Conservation (phyloP, 2,329 filamentous ascomycete species). For the Lecanosticta acicola region DNA sequence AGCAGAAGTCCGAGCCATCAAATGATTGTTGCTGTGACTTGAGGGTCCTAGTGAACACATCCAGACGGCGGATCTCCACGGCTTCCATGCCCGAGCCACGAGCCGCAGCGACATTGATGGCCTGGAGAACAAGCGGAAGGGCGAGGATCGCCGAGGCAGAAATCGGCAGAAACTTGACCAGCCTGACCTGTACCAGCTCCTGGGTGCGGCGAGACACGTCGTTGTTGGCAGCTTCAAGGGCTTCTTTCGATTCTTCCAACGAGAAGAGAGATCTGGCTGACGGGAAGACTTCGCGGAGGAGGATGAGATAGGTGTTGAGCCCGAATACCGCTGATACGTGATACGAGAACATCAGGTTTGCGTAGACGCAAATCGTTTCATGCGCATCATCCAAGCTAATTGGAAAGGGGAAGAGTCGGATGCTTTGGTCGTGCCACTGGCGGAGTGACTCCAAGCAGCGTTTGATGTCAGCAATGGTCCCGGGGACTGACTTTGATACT, state of each 20-base stretch:
- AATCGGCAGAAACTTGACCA: conserved; percentile 19
- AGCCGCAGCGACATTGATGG: conserved; percentile 20
- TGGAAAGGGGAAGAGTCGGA: conserved; percentile 17
- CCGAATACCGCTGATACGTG: conserved; percentile 19
- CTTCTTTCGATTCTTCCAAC: conserved; percentile 17
- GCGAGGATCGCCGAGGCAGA: conserved; percentile 16
- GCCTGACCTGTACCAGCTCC: conserved; percentile 20
- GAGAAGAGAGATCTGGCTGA: conserved; percentile 14
- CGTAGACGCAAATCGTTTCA: conserved; percentile 19
- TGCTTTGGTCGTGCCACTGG: conserved; percentile 18
- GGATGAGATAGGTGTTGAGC: conserved; percentile 19
- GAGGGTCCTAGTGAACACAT: conserved; percentile 19
- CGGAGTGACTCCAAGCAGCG: conserved; percentile 13
- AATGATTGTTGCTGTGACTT: conserved; percentile 20
- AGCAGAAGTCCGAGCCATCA: conserved; percentile 20
- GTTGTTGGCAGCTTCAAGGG: conserved; percentile 17
- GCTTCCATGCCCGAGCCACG: conserved; percentile 19
- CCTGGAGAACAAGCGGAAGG: conserved; percentile 15
- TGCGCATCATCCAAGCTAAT: conserved; percentile 18
- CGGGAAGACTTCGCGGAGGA: conserved; percentile 15
- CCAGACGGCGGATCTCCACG: conserved; percentile 14
- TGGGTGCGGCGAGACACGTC: conserved; percentile 19
- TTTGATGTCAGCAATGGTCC: conserved; percentile 14
- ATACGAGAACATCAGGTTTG: conserved; percentile 23
- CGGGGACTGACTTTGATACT: conserved; percentile 11